These are phyloP conservation scores for Chimonanthus salicifolius DNA, from an alignment of 164 flowering plant genomes.

Conservation along the genomic window DNA sequence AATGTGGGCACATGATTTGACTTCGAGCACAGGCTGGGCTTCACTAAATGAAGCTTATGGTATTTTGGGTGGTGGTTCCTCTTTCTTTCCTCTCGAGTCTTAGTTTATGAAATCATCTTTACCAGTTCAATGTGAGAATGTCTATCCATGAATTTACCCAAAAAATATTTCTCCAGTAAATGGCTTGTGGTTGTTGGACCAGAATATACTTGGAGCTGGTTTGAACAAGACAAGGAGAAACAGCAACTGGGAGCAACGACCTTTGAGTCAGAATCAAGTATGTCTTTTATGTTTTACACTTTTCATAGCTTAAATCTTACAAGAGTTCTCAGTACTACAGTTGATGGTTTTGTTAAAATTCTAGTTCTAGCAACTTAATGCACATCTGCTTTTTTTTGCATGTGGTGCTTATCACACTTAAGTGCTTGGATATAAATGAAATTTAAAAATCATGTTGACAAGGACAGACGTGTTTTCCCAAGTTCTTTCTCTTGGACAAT, in stretches of 20 bases:
- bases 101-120: too few species aligned
- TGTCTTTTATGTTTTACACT: background rate
- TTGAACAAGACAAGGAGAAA: constrained; percentile 88
- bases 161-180: background rate
- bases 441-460: background rate
- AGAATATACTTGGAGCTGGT: constrained; percentile 86
- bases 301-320: background rate
- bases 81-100: too few species aligned
- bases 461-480: background rate
- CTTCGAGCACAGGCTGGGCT: too few species aligned
- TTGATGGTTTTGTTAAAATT: background rate
- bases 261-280: constrained; percentile 74
- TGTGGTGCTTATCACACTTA: background rate
- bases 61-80: too few species aligned
- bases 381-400: background rate
- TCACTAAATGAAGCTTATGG: too few species aligned
- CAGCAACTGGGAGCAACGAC: constrained; percentile 95
- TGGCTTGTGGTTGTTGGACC: constrained; percentile 7
- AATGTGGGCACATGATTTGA: too few species aligned
- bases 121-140: too few species aligned
- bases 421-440: background rate
- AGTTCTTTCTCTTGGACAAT: background rate
- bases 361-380: background rate
- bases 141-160: too few species aligned
- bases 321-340: background rate